Evolutionary conservation across 768 basidiomycete species (phyloP).

Genomic region (Cyclocybe aegerita): DNA sequence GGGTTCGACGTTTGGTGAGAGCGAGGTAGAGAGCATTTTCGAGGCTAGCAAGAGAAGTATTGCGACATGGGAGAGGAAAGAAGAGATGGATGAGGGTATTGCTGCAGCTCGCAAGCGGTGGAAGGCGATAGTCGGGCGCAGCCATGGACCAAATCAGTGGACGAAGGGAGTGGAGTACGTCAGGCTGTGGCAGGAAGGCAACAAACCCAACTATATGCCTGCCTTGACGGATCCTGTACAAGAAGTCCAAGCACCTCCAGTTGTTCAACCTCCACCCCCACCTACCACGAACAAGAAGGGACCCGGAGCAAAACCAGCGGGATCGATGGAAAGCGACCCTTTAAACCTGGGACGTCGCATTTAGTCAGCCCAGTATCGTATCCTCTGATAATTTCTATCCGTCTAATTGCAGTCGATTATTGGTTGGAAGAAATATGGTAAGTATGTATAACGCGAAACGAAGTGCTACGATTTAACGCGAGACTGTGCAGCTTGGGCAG

Average conservation of each 20-base stretch:
- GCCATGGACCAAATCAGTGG: slow-evolving; percentile 52
- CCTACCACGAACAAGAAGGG: background rate
- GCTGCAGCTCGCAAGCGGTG: slow-evolving; percentile 72
- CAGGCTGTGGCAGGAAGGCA: slow-evolving; percentile 68
- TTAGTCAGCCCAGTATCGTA: too few relatives aligned
- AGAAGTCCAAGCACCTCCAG: background rate
- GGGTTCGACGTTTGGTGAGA: slow-evolving; percentile 62
- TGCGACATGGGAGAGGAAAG: slow-evolving; percentile 55
- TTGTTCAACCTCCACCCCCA: background rate
- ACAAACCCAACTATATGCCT: slow-evolving; percentile 66
- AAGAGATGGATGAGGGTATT: slow-evolving; percentile 57
- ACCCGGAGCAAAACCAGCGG: too few relatives aligned
- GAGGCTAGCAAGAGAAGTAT: slow-evolving; percentile 61
- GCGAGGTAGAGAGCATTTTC: slow-evolving; percentile 62
- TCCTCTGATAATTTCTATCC: too few relatives aligned
- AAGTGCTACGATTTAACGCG: slow-evolving; percentile 40
- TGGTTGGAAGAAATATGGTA: slow-evolving; percentile 1
- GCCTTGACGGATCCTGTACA: slow-evolving; percentile 42
- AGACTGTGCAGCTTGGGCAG: slow-evolving; percentile 82
- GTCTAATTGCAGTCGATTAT: too few relatives aligned
- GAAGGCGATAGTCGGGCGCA: slow-evolving; percentile 61
- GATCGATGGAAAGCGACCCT: too few relatives aligned
- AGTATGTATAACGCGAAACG: slow-evolving; percentile 18
- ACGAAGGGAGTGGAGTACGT: slow-evolving; percentile 74
- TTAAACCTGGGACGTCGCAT: too few relatives aligned